Evolutionary conservation across 495 filamentous ascomycete species (phyloP).

Genomic region (Emericellopsis terricola): DNA sequence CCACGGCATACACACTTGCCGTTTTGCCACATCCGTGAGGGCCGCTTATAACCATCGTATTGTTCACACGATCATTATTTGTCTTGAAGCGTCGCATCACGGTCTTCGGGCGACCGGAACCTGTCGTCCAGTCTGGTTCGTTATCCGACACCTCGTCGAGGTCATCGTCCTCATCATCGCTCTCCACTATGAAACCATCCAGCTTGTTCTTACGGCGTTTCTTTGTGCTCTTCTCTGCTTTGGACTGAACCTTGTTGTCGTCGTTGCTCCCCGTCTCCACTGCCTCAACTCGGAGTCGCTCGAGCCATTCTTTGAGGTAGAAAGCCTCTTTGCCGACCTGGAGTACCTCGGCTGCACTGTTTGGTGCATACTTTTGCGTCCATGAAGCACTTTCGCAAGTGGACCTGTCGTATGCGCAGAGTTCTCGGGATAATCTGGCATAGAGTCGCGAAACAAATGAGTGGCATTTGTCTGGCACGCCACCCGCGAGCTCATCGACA

Average conservation of each 20-base stretch:
- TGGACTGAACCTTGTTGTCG: constrained; percentile 23
- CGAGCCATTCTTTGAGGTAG: constrained; percentile 74
- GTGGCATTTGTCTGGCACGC: constrained; percentile 17
- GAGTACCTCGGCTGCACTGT: constrained; percentile 49
- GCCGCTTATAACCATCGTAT: constrained; percentile 70
- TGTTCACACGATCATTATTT: constrained; percentile 23
- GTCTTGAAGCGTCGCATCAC: constrained; percentile 39
- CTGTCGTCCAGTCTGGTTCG: constrained; percentile 34
- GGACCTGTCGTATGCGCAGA: constrained; percentile 67
- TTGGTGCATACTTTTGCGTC: constrained; percentile 77
- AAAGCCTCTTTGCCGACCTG: constrained; percentile 53
- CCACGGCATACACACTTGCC: constrained; percentile 82
- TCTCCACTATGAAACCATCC: constrained; percentile 73
- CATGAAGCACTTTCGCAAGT: constrained; percentile 58
- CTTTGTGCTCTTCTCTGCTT: constrained; percentile 19
- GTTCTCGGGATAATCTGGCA: constrained; percentile 32
- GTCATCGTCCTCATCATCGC: constrained; percentile 62
- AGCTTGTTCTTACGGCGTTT: constrained; percentile 59
- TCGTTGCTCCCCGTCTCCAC: constrained; percentile 46
- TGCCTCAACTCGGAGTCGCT: constrained; percentile 48
- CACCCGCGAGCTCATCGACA: constrained; percentile 4
- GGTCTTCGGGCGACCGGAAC: constrained; percentile 32
- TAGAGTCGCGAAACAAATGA: constrained; percentile 44
- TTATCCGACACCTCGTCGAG: constrained; percentile 54
- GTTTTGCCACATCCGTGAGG: constrained; percentile 88